Evolutionary conservation across 1,284 basidiomycete genomes (phyloP), one percentile per base, ranked within the genome.

Genomic region (Earliella scabrosa): DNA sequence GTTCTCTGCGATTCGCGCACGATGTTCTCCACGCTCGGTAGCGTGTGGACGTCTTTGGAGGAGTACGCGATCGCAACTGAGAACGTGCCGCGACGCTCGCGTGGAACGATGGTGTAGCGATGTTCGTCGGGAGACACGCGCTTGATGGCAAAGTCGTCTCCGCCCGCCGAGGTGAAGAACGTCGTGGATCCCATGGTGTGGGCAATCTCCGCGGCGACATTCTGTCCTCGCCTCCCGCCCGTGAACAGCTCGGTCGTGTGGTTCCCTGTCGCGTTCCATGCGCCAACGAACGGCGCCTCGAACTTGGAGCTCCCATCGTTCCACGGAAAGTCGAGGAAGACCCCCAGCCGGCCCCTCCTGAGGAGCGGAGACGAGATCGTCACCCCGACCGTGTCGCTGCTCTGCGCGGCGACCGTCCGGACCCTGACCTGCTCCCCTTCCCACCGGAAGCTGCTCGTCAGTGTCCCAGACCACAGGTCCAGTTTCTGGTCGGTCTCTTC

Each of bases 281-380:
- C 67, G 1, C 83, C 84, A 0, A 86, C 84, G 61, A 83, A 84
- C 0, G 83, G 83, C 7, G 80, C 83, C 23, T 75, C 75, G 67
- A 85, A 86, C 63, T 85, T 84, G 20, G 68, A 54, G 38, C 65
- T 71, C 4, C 83, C 84, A 59, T 84, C 83, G 65, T 80, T 81
- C 82, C 82, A 86, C 8, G 83, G 83, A 63, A 82, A 85, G 65
- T 86, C 83, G n/a, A 86, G 59, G 67, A 83, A 85, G 0, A 84
- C 20, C 0, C 77, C 81, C 5, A 84, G 66, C 43, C 68, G 69
- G 5, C 76, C 75, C n/a, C 65, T 56, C 23, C 60, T 18, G 7
- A 86, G 38, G 16, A 83, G 71, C 1, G 70, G 18, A 13, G 82
- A 85, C 1, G 65, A 45, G 45, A 85, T 61, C 10, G 59, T 66